These are phyloP conservation scores for Sextonia rubra DNA, from an alignment of 164 flowering plant genomes.

Conservation along the genomic window DNA sequence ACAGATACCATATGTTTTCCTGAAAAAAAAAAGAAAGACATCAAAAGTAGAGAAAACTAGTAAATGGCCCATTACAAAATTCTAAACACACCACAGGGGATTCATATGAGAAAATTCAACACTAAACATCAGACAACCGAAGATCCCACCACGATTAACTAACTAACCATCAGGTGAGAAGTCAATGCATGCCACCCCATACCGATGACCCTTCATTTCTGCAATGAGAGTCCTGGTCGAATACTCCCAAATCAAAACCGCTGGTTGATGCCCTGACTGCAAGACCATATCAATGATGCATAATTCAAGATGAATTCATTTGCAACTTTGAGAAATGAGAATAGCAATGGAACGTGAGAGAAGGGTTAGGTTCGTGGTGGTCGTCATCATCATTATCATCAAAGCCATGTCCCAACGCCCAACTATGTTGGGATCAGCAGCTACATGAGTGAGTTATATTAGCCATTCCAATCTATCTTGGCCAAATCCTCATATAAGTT, in stretches of 20 bases:
- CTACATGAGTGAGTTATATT: too few relatives aligned
- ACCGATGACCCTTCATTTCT: slow-evolving; percentile 62
- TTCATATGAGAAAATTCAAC: not conserved
- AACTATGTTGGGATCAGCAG: not conserved
- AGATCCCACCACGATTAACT: not conserved
- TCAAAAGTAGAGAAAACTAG: too few relatives aligned
- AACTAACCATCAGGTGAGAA: slow-evolving; percentile 76
- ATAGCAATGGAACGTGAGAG: too few relatives aligned
- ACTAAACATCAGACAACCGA: not conserved
- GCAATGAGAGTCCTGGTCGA: slow-evolving; percentile 30
- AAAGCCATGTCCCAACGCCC: not conserved
- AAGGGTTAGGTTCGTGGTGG: too few relatives aligned
- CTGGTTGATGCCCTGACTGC: slow-evolving; percentile 70
- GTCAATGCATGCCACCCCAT: slow-evolving; percentile 61
- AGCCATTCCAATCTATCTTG: not conserved
- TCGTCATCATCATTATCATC: not conserved
- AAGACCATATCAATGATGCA: slow-evolving; percentile 17
- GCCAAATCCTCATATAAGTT: not conserved
- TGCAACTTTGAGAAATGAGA: not conserved
- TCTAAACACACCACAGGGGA: not conserved
- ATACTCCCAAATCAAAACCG: slow-evolving; percentile 63
- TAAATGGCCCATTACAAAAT: not conserved
- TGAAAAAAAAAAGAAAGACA: slow-evolving; percentile 12
- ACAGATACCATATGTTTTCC: slow-evolving; percentile 66
- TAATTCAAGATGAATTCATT: not conserved